A percentile compares a stretch with the other conserved stretches of the same genome.
Evolutionary conservation across 768 basidiomycete species (phyloP).

Genomic region (Serpula lacrymans): DNA sequence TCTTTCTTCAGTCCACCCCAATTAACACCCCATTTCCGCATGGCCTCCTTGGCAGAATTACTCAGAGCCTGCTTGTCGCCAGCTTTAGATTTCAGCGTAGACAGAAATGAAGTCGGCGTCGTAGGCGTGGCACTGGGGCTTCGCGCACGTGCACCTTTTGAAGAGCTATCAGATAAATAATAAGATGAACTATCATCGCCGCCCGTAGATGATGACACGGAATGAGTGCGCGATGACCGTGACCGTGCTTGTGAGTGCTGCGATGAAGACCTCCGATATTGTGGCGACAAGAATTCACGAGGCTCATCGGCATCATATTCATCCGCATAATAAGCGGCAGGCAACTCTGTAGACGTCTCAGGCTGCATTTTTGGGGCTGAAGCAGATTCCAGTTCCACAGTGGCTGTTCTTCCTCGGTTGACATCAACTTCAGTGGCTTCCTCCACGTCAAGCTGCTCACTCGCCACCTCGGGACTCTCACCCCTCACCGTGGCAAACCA

Average conservation of each 20-base stretch:
- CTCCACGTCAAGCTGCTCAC: constrained; percentile 21
- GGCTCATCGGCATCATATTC: constrained; percentile 17
- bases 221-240: constrained; percentile 32
- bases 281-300: constrained; percentile 13
- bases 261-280: constrained; percentile 41
- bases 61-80: constrained; percentile 83
- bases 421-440: constrained; percentile 10
- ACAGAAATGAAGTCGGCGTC: constrained; percentile 59
- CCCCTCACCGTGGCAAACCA: constrained; percentile 53
- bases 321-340: constrained; percentile 7
- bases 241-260: constrained; percentile 34
- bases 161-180: constrained; percentile 30
- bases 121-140: constrained; percentile 38
- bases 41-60: constrained; percentile 81
- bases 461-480: constrained; percentile 28
- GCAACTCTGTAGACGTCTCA: constrained; percentile 3
- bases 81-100: constrained; percentile 73
- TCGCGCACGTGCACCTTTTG: constrained; percentile 31
- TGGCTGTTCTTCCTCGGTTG: constrained; percentile 15
- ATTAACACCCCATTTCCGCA: constrained; percentile 89
- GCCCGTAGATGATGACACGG: constrained; percentile 31
- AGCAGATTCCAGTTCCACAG: constrained; percentile 22
- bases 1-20: constrained; percentile 70
- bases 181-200: constrained; percentile 24
- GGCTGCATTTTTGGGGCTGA: constrained; percentile 25